A percentile compares a stretch with the other conserved stretches of the same genome.
These are phyloP conservation scores for Boletus reticulatus DNA, from an alignment of 768 basidiomycete genomes.

Conservation along the genomic window DNA sequence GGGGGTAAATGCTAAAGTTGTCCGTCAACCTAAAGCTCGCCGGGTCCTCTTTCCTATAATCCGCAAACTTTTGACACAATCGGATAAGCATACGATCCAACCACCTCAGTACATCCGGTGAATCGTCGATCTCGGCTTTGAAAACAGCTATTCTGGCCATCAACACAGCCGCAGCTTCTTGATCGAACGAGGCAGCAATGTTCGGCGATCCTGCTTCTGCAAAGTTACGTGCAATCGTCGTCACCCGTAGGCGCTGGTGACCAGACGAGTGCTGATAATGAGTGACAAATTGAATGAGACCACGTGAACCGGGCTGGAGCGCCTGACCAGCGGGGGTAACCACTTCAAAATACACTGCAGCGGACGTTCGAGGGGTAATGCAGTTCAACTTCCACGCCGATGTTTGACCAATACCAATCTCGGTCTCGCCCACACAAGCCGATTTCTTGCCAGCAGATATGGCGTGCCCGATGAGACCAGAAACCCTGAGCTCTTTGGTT, in stretches of 20 bases:
- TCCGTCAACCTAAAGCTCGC: conserved; percentile 89
- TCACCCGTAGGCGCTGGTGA: conserved; percentile 94
- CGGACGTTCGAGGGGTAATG: conserved; percentile 81
- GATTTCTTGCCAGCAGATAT: conserved; percentile 98
- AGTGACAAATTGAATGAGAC: conserved; percentile 96
- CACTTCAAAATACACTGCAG: conserved; percentile 97
- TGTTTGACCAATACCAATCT: conserved; percentile 98
- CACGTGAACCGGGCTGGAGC: conserved; percentile 83
- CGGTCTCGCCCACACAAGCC: conserved; percentile 95
- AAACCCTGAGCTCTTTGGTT: conserved; percentile 98
- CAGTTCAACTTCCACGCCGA: conserved; percentile 98
- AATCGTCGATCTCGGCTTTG: conserved; percentile 98
- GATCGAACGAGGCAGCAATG: conserved; percentile 93
- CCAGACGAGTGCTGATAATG: conserved; percentile 98
- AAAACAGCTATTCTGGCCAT: conserved; percentile 99
- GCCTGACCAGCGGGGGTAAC: conserved; percentile 96
- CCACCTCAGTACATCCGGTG: conserved; percentile 95
- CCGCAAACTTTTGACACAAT: conserved; percentile 98
- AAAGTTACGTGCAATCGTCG: conserved; percentile 96
- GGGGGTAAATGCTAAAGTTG: conserved; percentile 98
- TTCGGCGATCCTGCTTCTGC: conserved; percentile 95
- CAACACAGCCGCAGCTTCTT: conserved; percentile 95
- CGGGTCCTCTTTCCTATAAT: conserved; percentile 97
- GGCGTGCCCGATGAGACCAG: conserved; percentile 95
- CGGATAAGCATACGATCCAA: conserved; percentile 98